Evolutionary conservation across 1,284 basidiomycete genomes (phyloP).

Genomic region (Malassezia sp.): DNA sequence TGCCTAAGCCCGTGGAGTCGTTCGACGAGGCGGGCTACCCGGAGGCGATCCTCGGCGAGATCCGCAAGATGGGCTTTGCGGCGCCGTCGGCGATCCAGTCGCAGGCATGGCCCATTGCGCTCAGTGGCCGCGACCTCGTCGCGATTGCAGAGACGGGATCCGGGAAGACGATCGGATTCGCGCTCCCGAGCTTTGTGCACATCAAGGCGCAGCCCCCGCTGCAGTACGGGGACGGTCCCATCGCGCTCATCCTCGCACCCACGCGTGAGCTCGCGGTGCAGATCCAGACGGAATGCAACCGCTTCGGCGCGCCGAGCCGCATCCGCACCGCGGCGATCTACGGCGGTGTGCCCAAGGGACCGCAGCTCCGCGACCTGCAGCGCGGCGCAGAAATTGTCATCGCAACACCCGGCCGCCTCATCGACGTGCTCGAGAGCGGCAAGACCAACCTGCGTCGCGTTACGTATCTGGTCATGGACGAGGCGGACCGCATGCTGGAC

Average conservation of each 20-base stretch:
- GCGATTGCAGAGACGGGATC: constrained; percentile 62
- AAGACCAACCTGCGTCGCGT: constrained; percentile 92
- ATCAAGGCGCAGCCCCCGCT: constrained; percentile 98
- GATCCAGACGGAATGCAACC: constrained; percentile 95
- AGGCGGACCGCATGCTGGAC: constrained; percentile 95
- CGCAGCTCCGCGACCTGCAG: constrained; percentile 91
- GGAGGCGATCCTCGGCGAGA: constrained; percentile 85
- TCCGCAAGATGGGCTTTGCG: constrained; percentile 82
- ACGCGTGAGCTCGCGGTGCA: constrained; percentile 97
- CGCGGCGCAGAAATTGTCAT: constrained; percentile 93
- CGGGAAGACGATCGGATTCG: constrained; percentile 82
- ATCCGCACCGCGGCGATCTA: constrained; percentile 98
- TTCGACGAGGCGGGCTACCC: constrained; percentile 95
- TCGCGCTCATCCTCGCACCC: constrained; percentile 88
- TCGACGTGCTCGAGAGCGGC: constrained; percentile 87
- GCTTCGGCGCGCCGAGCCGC: constrained; percentile 90
- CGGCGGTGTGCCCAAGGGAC: constrained; percentile 95
- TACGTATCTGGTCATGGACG: constrained; percentile 97
- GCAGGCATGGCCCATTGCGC: constrained; percentile 95
- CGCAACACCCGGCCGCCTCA: constrained; percentile 57
- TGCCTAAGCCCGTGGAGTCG: constrained; percentile 77
- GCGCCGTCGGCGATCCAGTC: constrained; percentile 89
- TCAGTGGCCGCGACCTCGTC: constrained; percentile 83
- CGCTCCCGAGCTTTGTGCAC: constrained; percentile 95
- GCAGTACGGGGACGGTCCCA: constrained; percentile 86